phyloP scores from a whole-genome alignment of 495 filamentous ascomycete species.

The Aspergillus mulundensis region DNA sequence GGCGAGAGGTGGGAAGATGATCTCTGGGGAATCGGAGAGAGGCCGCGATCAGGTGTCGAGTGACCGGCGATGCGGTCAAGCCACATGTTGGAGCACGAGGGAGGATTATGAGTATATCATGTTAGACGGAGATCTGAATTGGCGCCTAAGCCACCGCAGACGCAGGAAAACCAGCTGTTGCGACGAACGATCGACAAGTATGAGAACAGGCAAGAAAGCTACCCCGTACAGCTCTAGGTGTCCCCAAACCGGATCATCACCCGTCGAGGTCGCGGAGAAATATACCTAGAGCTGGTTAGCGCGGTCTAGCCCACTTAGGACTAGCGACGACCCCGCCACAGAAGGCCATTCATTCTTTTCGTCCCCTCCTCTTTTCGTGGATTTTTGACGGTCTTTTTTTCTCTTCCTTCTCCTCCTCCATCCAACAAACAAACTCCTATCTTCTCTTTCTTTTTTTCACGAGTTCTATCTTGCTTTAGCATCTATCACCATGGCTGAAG shows the following conservation, averaged over 20 bases:
- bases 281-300: too few relatives aligned
- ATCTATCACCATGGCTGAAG: slow-evolving; percentile 42
- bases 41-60: slow-evolving; percentile 61
- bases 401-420: slow-evolving; percentile 14
- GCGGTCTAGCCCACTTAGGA: neutral
- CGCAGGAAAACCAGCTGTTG: neutral
- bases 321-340: slow-evolving; percentile 41
- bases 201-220: neutral
- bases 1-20: slow-evolving; percentile 46
- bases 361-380: slow-evolving; percentile 20
- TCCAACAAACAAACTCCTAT: slow-evolving; percentile 8
- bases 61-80: slow-evolving; percentile 79
- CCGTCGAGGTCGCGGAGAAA: too few relatives aligned
- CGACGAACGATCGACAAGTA: neutral
- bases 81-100: slow-evolving; percentile 58
- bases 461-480: slow-evolving; percentile 17
- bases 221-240: neutral
- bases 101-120: neutral
- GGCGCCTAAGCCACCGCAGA: neutral
- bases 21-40: slow-evolving; percentile 66
- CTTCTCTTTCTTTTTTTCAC: slow-evolving; percentile 17
- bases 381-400: slow-evolving; percentile 19
- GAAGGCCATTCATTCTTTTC: slow-evolving; percentile 31
- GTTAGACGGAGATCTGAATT: neutral
- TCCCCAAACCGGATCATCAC: neutral